Evolutionary conservation across 257 asterid species (phyloP).

Genomic region (Penstemon newberryi): DNA sequence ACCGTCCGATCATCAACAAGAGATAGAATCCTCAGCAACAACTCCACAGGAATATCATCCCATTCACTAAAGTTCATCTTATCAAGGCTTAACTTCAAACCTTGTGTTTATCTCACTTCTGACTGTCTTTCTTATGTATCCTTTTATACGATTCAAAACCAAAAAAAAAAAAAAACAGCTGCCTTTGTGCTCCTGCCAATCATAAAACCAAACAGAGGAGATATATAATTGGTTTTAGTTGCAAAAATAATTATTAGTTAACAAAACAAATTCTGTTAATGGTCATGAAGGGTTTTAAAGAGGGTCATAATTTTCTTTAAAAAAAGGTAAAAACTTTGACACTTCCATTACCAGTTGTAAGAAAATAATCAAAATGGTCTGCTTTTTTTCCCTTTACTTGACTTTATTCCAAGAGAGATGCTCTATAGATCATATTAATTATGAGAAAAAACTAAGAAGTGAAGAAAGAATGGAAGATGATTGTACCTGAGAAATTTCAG

Average conservation of each 20-base stretch:
- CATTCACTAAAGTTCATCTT: slow-evolving; percentile 63
- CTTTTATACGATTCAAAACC: slow-evolving; percentile 20
- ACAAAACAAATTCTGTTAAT: slow-evolving; percentile 13
- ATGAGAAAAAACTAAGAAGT: too few species aligned
- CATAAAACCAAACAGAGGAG: slow-evolving; percentile 19
- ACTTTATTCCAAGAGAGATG: slow-evolving; percentile 4
- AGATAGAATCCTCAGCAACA: slow-evolving; percentile 72
- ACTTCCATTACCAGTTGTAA: too few species aligned
- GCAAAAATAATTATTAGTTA: neutral
- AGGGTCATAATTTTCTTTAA: too few species aligned
- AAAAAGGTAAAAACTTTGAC: neutral
- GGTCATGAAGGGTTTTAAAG: slow-evolving; percentile 23
- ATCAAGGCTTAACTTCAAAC: slow-evolving; percentile 38
- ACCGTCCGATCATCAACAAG: slow-evolving; percentile 87
- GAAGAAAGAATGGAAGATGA: neutral
- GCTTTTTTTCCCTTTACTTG: too few species aligned
- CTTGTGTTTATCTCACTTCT: slow-evolving; percentile 31
- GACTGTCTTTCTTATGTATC: slow-evolving; percentile 27
- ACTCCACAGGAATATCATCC: slow-evolving; percentile 92
- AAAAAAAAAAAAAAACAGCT: slow-evolving; percentile 23
- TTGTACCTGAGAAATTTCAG: slow-evolving; percentile 25
- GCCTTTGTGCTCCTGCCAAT: slow-evolving; percentile 25
- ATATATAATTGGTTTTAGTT: slow-evolving; percentile 21
- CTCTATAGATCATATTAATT: slow-evolving; percentile 4
- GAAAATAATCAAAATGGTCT: slow-evolving; percentile 12